These are phyloP conservation scores for bread wheat (Triticum aestivum) DNA, from an alignment of 176 grass and related monocot species.

Conservation along the genomic window IWGSC_CS_RefSeq_v2.1 NC_057807.1:641143584-641144083, in stretches of 20 bases:
- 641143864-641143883: not conserved
- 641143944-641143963: not conserved
- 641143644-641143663: not conserved
- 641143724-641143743: not conserved
- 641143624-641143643: not conserved
- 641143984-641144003: constrained; percentile 25
- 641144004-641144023: constrained; percentile 24
- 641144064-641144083: not conserved
- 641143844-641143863: not conserved
- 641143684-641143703: not conserved
- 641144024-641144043: not conserved
- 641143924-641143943: not conserved
- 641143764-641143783: not conserved
- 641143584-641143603: not conserved
- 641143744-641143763: not conserved
- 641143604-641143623: not conserved
- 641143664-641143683: not conserved
- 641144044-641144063: not conserved
- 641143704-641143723: not conserved
- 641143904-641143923: not conserved
- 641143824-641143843: not conserved
- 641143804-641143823: not conserved
- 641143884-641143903: not conserved
- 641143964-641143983: constrained; percentile 28
- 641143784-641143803: not conserved